These are phyloP conservation scores for Globisporangium middletonii DNA, from an alignment of 352 stramenopile genomes.

Conservation along the genomic window DNA sequence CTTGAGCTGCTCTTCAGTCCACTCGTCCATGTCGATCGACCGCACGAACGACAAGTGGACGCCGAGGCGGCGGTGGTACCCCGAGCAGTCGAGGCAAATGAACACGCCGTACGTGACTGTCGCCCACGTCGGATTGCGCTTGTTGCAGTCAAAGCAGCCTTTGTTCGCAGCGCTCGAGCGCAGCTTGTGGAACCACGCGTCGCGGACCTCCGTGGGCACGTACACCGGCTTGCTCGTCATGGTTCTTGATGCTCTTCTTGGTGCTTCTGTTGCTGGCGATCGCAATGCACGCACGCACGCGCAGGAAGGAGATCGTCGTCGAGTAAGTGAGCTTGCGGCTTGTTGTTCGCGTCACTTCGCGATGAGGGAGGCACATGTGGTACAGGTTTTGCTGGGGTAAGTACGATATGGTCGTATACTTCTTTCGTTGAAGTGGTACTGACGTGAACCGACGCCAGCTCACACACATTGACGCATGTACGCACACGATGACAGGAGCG, in stretches of 20 bases:
- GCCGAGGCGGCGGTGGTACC: slow-evolving; percentile 90
- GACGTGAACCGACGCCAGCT: too few relatives aligned
- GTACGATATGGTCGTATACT: neutral
- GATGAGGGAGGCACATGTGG: too few relatives aligned
- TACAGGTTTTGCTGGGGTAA: neutral
- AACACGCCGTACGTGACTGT: slow-evolving; percentile 95
- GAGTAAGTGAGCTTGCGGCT: neutral
- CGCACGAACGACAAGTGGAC: slow-evolving; percentile 94
- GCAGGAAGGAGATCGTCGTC: too few relatives aligned
- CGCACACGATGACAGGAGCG: slow-evolving; percentile 6
- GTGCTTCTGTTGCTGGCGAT: neutral
- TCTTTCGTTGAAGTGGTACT: neutral
- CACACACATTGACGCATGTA: neutral
- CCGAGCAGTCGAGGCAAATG: slow-evolving; percentile 95
- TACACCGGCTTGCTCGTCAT: slow-evolving; percentile 60
- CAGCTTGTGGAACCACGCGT: slow-evolving; percentile 86
- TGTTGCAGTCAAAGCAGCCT: slow-evolving; percentile 95
- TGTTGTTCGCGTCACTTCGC: neutral
- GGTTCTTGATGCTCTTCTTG: neutral
- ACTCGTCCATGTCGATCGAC: slow-evolving; percentile 95
- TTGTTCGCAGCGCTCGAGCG: slow-evolving; percentile 77
- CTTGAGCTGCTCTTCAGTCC: slow-evolving; percentile 92
- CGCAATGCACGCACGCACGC: too few relatives aligned
- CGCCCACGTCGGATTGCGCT: slow-evolving; percentile 93
- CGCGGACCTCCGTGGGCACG: slow-evolving; percentile 62